phyloP scores from a whole-genome alignment of 2,329 filamentous ascomycete species.

The Exserohilum rostratum region DNA sequence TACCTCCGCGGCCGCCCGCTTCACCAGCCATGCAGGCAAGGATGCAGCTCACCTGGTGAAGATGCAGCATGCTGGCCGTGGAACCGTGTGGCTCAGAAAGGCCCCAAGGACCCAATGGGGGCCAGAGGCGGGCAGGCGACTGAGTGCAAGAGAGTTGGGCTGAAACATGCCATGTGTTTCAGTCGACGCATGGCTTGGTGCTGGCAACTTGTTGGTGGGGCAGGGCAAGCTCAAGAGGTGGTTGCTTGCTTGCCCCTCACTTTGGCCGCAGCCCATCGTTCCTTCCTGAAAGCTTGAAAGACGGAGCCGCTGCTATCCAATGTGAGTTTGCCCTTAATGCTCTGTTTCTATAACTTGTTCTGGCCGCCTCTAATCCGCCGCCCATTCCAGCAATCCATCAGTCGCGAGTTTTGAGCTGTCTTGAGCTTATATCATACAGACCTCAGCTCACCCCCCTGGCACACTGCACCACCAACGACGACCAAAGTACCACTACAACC shows the following conservation, averaged over 20 bases:
- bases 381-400: conserved; percentile 1
- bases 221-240: conserved; percentile 14
- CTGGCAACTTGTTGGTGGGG: conserved; percentile 21
- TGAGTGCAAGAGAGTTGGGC: conserved; percentile 18
- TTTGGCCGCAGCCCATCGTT: conserved; percentile 20
- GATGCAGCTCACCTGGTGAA: conserved; percentile 1
- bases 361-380: not conserved
- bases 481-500: conserved; percentile 6
- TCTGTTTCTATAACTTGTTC: not conserved
- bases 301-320: conserved; percentile 16
- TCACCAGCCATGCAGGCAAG: conserved; percentile 16
- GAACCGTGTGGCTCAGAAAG: conserved; percentile 1
- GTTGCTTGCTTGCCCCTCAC: conserved; percentile 31
- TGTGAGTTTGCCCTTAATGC: conserved; percentile 9
- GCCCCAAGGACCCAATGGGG: conserved; percentile 7
- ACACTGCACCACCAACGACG: too few species aligned
- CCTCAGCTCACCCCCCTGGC: too few species aligned
- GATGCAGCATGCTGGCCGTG: conserved; percentile 2
- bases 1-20: not conserved
- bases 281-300: conserved; percentile 8
- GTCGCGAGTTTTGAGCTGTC: not conserved
- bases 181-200: conserved; percentile 18
- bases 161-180: conserved; percentile 27
- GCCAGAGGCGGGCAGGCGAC: conserved; percentile 2
- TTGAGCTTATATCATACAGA: not conserved